phyloP scores from a whole-genome alignment of 2,329 filamentous ascomycete genomes.

The Hypoxylon sp. region DNA sequence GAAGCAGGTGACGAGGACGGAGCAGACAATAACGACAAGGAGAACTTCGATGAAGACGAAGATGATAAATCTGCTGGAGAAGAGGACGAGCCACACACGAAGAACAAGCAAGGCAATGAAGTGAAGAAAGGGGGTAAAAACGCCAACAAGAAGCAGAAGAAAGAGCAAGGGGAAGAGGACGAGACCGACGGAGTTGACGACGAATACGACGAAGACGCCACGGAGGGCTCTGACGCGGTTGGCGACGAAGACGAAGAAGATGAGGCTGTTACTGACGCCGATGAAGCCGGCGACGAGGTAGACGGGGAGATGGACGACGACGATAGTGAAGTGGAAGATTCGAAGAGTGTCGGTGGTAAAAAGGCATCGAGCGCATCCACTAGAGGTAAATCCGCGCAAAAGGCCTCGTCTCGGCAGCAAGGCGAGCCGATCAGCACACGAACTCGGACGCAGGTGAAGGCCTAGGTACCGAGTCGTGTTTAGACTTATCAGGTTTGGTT shows the following conservation, averaged over 20 bases:
- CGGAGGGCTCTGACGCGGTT: background rate
- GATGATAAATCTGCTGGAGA: background rate
- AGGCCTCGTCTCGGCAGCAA: constrained; percentile 23
- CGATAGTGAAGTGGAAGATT: background rate
- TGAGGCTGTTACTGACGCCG: constrained; percentile 31
- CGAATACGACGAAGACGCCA: constrained; percentile 3
- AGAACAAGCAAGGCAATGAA: constrained; percentile 30
- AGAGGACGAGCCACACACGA: constrained; percentile 39
- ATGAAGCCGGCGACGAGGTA: constrained; percentile 3
- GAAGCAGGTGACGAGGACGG: constrained; percentile 9
- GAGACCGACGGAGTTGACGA: constrained; percentile 32
- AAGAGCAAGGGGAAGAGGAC: constrained; percentile 33
- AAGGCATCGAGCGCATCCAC: constrained; percentile 5
- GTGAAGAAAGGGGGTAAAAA: constrained; percentile 40
- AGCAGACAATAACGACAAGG: constrained; percentile 24
- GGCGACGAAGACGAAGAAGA: constrained; percentile 24
- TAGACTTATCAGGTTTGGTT: no score
- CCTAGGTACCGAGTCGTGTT: no score
- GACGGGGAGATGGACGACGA: constrained; percentile 10
- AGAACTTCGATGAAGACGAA: constrained; percentile 7
- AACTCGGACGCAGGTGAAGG: constrained; percentile 34
- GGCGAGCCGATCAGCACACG: constrained; percentile 35
- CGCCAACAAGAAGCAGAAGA: constrained; percentile 44
- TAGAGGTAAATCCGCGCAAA: background rate
- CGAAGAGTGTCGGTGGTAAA: background rate